phyloP scores from a whole-genome alignment of 768 basidiomycete species.

The Mycena leptocephala region DNA sequence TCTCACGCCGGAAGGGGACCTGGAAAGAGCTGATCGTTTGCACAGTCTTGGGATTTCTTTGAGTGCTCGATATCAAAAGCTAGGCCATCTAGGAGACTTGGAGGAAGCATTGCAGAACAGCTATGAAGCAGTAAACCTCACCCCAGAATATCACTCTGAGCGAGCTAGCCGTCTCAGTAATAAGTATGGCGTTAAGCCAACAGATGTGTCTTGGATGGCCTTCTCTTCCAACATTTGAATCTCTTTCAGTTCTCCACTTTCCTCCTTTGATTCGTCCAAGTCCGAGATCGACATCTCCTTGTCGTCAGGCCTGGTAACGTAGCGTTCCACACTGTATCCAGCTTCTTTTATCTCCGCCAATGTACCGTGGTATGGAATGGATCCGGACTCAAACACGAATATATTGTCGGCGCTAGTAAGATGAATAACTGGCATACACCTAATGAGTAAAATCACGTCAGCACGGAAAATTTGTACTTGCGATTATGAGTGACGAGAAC shows the following conservation, averaged over 20 bases:
- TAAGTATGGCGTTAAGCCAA: neutral
- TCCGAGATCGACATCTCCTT: neutral
- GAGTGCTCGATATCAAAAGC: neutral
- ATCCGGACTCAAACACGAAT: neutral
- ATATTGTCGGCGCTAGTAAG: neutral
- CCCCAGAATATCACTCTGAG: no score
- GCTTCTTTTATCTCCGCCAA: neutral
- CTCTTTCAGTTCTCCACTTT: neutral
- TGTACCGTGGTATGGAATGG: neutral
- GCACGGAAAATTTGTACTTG: neutral
- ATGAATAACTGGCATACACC: neutral
- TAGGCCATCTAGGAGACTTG: conserved; percentile 33
- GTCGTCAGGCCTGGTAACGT: neutral
- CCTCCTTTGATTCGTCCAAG: neutral
- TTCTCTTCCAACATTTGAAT: neutral
- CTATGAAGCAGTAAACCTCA: no score
- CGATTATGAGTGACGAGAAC: conserved; percentile 24
- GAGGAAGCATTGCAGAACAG: conserved; percentile 32
- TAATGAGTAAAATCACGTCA: neutral
- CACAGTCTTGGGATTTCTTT: conserved; percentile 15
- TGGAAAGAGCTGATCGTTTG: neutral
- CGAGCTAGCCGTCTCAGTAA: no score
- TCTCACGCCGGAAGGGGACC: no score
- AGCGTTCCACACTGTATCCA: neutral
- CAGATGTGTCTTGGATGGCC: neutral